Evolutionary conservation across 495 filamentous ascomycete species (phyloP).

Genomic region (Rostrohypoxylon terebratum): DNA sequence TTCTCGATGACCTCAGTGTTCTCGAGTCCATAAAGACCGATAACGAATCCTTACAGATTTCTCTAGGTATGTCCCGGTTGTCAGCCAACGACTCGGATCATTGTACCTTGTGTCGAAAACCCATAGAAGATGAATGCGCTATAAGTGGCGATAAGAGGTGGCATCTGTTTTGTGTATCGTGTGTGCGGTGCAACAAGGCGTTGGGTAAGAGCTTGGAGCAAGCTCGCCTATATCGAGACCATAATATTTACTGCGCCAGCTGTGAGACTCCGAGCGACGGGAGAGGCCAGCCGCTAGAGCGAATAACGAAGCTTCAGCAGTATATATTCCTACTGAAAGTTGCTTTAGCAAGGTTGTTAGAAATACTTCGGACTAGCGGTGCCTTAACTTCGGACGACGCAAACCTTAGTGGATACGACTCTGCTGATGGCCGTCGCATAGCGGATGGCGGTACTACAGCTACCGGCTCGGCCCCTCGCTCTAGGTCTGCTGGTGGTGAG

Average conservation of each 20-base stretch:
- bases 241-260: conserved; percentile 73
- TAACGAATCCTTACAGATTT: conserved; percentile 77
- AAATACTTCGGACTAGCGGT: conserved; percentile 84
- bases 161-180: conserved; percentile 84
- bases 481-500: conserved; percentile 76
- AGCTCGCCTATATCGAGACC: conserved; percentile 73
- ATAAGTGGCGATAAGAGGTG: conserved; percentile 78
- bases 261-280: conserved; percentile 62
- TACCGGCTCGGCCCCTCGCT: conserved; percentile 74
- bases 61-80: conserved; percentile 75
- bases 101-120: conserved; percentile 81
- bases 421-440: conserved; percentile 70
- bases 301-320: conserved; percentile 86
- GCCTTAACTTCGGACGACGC: conserved; percentile 85
- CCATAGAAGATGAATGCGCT: conserved; percentile 94
- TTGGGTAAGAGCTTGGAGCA: conserved; percentile 72
- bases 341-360: conserved; percentile 88
- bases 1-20: conserved; percentile 83
- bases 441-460: conserved; percentile 56
- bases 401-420: conserved; percentile 74
- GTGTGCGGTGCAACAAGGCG: conserved; percentile 78
- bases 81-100: conserved; percentile 85
- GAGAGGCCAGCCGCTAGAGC: conserved; percentile 60
- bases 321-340: conserved; percentile 94
- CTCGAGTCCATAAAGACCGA: conserved; percentile 77